phyloP scores from a whole-genome alignment of 1,284 basidiomycete species.

The Grifola frondosa region DNA sequence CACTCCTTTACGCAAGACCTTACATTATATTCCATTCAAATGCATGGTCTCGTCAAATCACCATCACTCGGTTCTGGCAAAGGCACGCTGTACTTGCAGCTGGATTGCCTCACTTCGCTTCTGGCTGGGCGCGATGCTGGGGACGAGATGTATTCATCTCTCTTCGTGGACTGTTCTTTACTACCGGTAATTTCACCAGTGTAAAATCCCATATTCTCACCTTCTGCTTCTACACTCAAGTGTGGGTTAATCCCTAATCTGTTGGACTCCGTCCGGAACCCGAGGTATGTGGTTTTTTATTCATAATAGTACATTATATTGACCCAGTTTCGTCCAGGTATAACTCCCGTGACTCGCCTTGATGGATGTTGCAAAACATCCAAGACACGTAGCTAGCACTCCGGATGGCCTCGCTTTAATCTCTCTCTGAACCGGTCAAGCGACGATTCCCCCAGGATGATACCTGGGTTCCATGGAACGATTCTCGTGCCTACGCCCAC shows the following conservation, averaged over 20 bases:
- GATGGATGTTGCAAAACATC: constrained; percentile 98
- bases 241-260: constrained; percentile 92
- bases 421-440: constrained; percentile 79
- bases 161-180: constrained; percentile 84
- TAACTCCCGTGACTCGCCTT: constrained; percentile 88
- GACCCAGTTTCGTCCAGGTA: constrained; percentile 67
- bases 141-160: constrained; percentile 94
- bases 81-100: constrained; percentile 79
- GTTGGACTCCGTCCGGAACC: constrained; percentile 80
- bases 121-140: constrained; percentile 92
- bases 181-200: constrained; percentile 83
- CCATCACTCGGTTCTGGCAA: constrained; percentile 77
- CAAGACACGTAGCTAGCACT: constrained; percentile 85
- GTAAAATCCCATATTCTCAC: constrained; percentile 86
- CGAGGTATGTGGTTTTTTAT: constrained; percentile 60
- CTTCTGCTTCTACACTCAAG: constrained; percentile 80
- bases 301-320: too few relatives aligned
- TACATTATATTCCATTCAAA: constrained; percentile 83
- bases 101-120: constrained; percentile 87
- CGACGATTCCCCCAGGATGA: constrained; percentile 92
- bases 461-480: constrained; percentile 90
- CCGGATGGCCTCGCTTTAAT: constrained; percentile 81
- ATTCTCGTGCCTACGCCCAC: constrained; percentile 77
- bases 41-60: constrained; percentile 86
- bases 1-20: constrained; percentile 85